Evolutionary conservation across 768 basidiomycete genomes (phyloP).

Genomic region (Panus rudis): DNA sequence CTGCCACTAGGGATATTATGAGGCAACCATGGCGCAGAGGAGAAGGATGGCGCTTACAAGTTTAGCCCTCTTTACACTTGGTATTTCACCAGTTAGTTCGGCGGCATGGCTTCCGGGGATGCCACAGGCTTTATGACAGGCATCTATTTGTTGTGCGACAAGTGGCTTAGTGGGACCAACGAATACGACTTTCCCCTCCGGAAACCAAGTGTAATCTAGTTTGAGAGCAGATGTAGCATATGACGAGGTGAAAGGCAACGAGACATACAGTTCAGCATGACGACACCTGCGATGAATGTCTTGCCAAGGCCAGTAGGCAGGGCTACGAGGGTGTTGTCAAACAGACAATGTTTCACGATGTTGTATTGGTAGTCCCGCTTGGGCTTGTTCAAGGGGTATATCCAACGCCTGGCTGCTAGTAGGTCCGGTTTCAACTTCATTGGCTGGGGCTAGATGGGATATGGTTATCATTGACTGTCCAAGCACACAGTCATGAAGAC

Average conservation of each 20-base stretch:
- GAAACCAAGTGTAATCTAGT: slow-evolving; percentile 87
- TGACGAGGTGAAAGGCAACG: background rate
- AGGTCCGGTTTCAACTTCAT: slow-evolving; percentile 77
- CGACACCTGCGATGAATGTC: slow-evolving; percentile 94
- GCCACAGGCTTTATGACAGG: slow-evolving; percentile 89
- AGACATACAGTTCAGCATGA: slow-evolving; percentile 86
- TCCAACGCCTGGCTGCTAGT: slow-evolving; percentile 79
- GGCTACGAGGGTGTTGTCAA: slow-evolving; percentile 90
- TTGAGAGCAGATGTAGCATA: slow-evolving; percentile 5
- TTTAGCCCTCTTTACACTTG: slow-evolving; percentile 43
- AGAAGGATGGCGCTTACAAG: slow-evolving; percentile 39
- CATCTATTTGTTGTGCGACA: slow-evolving; percentile 90
- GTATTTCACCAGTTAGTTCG: slow-evolving; percentile 79
- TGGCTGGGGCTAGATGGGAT: slow-evolving; percentile 44
- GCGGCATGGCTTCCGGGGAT: slow-evolving; percentile 82
- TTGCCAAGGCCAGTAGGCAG: slow-evolving; percentile 96
- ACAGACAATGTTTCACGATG: slow-evolving; percentile 78
- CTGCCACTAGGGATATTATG: slow-evolving; percentile 47
- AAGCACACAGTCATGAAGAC: slow-evolving; percentile 5
- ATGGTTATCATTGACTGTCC: slow-evolving; percentile 5
- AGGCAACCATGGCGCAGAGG: background rate
- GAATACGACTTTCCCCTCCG: slow-evolving; percentile 87
- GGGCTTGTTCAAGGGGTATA: slow-evolving; percentile 83
- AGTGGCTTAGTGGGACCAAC: slow-evolving; percentile 95
- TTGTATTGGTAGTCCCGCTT: slow-evolving; percentile 94